These are phyloP conservation scores for Microbotryomycetes sp. DNA, from an alignment of 1,284 basidiomycete genomes.

Conservation along the genomic window DNA sequence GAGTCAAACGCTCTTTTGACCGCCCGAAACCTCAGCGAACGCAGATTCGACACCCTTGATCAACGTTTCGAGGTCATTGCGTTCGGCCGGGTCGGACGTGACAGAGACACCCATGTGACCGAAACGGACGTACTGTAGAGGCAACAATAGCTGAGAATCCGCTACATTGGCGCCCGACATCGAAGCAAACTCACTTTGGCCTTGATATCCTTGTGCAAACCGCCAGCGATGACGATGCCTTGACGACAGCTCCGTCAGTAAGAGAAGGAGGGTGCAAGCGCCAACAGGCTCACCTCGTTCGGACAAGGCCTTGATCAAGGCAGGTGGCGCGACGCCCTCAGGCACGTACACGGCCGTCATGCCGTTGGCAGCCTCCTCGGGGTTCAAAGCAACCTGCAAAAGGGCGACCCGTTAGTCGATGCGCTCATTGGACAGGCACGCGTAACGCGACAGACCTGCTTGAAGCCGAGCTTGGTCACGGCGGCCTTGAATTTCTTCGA, in stretches of 20 bases:
- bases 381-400: conserved; percentile 52
- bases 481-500: conserved; percentile 67
- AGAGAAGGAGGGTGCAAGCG: background rate
- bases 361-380: conserved; percentile 71
- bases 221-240: conserved; percentile 72
- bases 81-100: conserved; percentile 49
- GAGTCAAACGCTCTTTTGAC: background rate
- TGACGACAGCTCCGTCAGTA: conserved; percentile 37
- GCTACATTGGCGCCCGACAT: too few relatives aligned
- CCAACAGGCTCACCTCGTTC: conserved; percentile 19
- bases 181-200: conserved; percentile 45
- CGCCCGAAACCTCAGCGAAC: conserved; percentile 41
- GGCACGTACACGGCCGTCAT: conserved; percentile 72
- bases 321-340: conserved; percentile 60
- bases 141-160: too few relatives aligned
- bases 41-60: conserved; percentile 57
- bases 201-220: conserved; percentile 80
- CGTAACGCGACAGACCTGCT: conserved; percentile 41
- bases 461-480: conserved; percentile 63
- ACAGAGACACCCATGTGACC: conserved; percentile 86
- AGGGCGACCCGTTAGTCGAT: background rate
- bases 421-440: background rate
- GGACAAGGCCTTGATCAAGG: conserved; percentile 56
- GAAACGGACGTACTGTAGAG: conserved; percentile 36
- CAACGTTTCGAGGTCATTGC: conserved; percentile 71